phyloP scores from a whole-genome alignment of 257 asterid genomes.

The Catharanthus roseus region DNA sequence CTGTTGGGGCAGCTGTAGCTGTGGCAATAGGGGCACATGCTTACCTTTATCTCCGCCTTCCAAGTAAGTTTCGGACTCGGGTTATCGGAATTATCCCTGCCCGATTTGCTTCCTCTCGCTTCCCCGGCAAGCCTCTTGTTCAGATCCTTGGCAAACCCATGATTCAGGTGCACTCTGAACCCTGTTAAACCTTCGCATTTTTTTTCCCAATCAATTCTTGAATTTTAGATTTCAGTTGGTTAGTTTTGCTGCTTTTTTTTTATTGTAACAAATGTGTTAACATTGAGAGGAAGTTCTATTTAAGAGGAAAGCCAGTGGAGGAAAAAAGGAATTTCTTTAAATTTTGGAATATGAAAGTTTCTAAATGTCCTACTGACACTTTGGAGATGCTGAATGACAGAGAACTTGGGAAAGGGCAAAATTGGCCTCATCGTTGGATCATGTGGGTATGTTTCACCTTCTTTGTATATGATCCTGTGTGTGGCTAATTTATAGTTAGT shows the following conservation, averaged over 20 bases:
- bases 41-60: constrained; percentile 44
- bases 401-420: constrained; percentile 94
- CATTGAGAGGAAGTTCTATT: neutral
- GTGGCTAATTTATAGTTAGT: neutral
- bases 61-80: constrained; percentile 59
- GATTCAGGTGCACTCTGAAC: constrained; percentile 60
- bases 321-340: neutral
- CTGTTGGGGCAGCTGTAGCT: constrained; percentile 47
- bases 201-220: neutral
- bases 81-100: constrained; percentile 93
- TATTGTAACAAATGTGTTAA: neutral
- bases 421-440: constrained; percentile 70
- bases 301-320: neutral
- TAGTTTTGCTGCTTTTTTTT: neutral
- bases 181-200: neutral
- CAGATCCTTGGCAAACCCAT: constrained; percentile 88
- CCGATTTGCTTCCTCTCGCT: constrained; percentile 86
- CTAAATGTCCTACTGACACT: constrained; percentile 9
- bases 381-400: constrained; percentile 33
- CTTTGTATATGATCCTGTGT: neutral
- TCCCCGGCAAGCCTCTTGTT: constrained; percentile 81
- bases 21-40: constrained; percentile 60
- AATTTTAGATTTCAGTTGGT: neutral
- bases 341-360: constrained; percentile 1
- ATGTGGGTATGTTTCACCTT: constrained; percentile 42